Evolutionary conservation across 331 rosid species (phyloP).

Genomic region (Pyrus hybrid): DNA sequence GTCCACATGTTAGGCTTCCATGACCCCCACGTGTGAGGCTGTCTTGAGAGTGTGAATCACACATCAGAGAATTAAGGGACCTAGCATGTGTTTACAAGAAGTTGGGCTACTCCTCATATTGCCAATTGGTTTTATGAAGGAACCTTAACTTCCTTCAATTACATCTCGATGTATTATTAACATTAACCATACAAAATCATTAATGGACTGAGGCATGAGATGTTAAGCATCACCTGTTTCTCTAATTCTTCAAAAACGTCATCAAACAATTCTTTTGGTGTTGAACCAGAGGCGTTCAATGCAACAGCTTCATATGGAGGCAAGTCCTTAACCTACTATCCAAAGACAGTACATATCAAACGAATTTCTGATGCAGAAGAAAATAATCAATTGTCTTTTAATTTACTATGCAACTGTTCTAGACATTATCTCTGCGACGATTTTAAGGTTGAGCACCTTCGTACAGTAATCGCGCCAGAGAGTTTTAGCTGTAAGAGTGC

Average conservation of each 20-base stretch:
- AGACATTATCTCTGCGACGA: conserved; percentile 7
- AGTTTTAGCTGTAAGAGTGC: conserved; percentile 72
- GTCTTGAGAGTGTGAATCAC: background rate
- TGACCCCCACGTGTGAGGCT: background rate
- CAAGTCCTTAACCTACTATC: conserved; percentile 61
- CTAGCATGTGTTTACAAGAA: background rate
- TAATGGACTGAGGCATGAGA: background rate
- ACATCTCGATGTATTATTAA: background rate
- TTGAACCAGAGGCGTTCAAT: conserved; percentile 76
- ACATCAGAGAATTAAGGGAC: background rate
- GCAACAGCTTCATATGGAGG: conserved; percentile 96
- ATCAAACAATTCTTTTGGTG: conserved; percentile 93
- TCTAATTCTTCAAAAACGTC: conserved; percentile 71
- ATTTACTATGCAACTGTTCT: conserved; percentile 2
- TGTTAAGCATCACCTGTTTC: conserved; percentile 40
- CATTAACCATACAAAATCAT: background rate
- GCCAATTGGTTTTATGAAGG: background rate
- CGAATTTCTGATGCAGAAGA: background rate
- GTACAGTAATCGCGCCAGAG: conserved; percentile 78
- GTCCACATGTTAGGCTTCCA: background rate
- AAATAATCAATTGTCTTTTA: background rate
- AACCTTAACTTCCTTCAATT: background rate
- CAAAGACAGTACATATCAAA: conserved; percentile 10
- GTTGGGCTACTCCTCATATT: background rate
- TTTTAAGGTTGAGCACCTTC: conserved; percentile 41